Evolutionary conservation across 108 stramenopile genomes (phyloP).

Genomic region (Stephanodiscus triporus): DNA sequence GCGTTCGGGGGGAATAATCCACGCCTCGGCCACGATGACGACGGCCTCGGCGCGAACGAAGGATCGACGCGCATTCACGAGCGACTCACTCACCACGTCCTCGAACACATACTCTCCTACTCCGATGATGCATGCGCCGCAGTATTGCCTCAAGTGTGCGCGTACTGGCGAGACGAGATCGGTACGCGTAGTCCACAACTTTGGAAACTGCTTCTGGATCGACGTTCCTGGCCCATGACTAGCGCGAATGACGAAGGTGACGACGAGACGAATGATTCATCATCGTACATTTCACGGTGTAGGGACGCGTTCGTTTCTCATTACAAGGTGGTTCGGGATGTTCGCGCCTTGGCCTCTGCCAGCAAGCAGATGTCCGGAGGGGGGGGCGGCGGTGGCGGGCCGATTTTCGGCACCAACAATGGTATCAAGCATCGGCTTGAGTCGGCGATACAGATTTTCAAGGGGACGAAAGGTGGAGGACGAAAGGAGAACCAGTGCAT

Average conservation of each 20-base stretch:
- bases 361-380: conserved; percentile 17
- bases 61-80: conserved; percentile 28
- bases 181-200: conserved; percentile 39
- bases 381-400: neutral
- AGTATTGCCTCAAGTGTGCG: conserved; percentile 39
- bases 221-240: conserved; percentile 26
- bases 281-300: neutral
- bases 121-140: conserved; percentile 25
- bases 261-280: neutral
- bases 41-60: neutral
- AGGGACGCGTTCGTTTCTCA: conserved; percentile 37
- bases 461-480: conserved; percentile 25
- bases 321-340: conserved; percentile 34
- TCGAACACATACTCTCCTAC: conserved; percentile 42
- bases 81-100: conserved; percentile 36
- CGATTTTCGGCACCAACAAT: neutral
- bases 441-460: conserved; percentile 38
- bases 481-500: conserved; percentile 16
- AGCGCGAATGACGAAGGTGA: neutral
- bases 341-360: conserved; percentile 30
- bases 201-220: conserved; percentile 35
- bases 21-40: neutral
- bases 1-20: neutral
- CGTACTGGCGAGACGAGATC: conserved; percentile 34
- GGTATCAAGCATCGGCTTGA: conserved; percentile 15